A percentile compares a stretch with the other conserved stretches of the same genome.
phyloP scores from a whole-genome alignment of 2,329 filamentous ascomycete species.

The Zasmidium angulare region DNA sequence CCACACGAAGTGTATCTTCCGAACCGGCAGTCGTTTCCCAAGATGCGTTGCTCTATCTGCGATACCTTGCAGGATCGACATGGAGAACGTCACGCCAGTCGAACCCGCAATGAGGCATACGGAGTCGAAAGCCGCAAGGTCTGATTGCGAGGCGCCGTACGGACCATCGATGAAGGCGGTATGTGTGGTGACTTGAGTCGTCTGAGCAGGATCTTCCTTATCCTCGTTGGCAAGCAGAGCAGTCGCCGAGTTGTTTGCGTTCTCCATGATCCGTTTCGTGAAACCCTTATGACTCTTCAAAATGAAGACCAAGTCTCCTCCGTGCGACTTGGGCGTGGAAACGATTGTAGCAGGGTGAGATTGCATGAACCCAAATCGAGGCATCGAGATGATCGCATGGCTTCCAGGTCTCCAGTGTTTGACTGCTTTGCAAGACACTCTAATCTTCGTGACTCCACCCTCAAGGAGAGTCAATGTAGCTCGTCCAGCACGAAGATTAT shows the following conservation, averaged over 20 bases:
- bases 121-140: slow-evolving; percentile 30
- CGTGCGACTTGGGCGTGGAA: slow-evolving; percentile 27
- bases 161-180: slow-evolving; percentile 27
- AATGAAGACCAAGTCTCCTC: slow-evolving; percentile 30
- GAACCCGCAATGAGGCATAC: slow-evolving; percentile 28
- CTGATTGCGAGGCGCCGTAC: slow-evolving; percentile 25
- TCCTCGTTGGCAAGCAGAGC: slow-evolving; percentile 19
- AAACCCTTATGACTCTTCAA: slow-evolving; percentile 31
- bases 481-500: slow-evolving; percentile 33
- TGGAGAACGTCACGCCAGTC: slow-evolving; percentile 31
- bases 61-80: slow-evolving; percentile 27
- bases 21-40: slow-evolving; percentile 22
- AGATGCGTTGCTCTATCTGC: slow-evolving; percentile 21
- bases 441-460: slow-evolving; percentile 39
- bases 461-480: slow-evolving; percentile 26
- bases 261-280: slow-evolving; percentile 27
- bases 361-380: slow-evolving; percentile 27
- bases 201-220: slow-evolving; percentile 12
- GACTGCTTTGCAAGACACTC: slow-evolving; percentile 36
- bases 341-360: slow-evolving; percentile 31
- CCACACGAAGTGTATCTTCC: slow-evolving; percentile 28
- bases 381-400: slow-evolving; percentile 29
- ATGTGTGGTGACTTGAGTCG: slow-evolving; percentile 18
- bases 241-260: slow-evolving; percentile 21
- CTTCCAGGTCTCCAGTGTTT: slow-evolving; percentile 37